These are phyloP conservation scores for Botryotinia globosa DNA, from an alignment of 2,329 filamentous ascomycete genomes.

Conservation along the genomic window DNA sequence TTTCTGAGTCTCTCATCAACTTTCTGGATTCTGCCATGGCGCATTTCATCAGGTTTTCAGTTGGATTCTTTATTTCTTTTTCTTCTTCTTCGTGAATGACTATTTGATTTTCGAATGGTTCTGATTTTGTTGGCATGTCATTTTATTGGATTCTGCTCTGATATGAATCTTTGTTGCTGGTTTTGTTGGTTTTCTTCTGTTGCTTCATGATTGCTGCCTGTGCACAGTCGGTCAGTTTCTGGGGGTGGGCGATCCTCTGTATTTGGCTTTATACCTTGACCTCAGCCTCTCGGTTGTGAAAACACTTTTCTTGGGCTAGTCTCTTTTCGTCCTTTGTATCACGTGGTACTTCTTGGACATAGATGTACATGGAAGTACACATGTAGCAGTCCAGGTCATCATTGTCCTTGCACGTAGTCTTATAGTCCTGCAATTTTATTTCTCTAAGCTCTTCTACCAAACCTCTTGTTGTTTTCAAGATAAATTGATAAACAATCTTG, in stretches of 20 bases:
- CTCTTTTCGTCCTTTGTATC: conserved; percentile 24
- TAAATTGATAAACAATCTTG: not conserved
- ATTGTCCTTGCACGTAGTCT: not conserved
- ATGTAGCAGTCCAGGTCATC: not conserved
- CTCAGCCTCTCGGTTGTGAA: conserved; percentile 30
- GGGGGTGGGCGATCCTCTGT: conserved; percentile 37
- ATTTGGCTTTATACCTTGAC: conserved; percentile 39
- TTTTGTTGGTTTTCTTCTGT: conserved; percentile 2
- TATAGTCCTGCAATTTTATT: not conserved
- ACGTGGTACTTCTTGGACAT: conserved; percentile 22
- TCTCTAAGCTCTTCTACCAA: too few species aligned
- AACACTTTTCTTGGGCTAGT: conserved; percentile 31
- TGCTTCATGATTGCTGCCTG: conserved; percentile 26
- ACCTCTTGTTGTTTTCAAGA: not conserved
- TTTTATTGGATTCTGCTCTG: not conserved
- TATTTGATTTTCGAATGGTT: not conserved
- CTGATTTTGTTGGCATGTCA: not conserved
- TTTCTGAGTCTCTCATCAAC: conserved; percentile 27
- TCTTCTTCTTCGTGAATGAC: conserved; percentile 8
- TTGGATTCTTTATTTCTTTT: conserved; percentile 5
- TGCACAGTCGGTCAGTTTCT: conserved; percentile 25
- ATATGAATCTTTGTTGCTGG: not conserved
- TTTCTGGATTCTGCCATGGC: not conserved
- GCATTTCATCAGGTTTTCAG: conserved; percentile 6
- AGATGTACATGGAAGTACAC: not conserved